A percentile compares a stretch with the other conserved stretches of the same genome.
Evolutionary conservation across 2,329 filamentous ascomycete species (phyloP).

Genomic region (Microcyclospora tardicrescens): DNA sequence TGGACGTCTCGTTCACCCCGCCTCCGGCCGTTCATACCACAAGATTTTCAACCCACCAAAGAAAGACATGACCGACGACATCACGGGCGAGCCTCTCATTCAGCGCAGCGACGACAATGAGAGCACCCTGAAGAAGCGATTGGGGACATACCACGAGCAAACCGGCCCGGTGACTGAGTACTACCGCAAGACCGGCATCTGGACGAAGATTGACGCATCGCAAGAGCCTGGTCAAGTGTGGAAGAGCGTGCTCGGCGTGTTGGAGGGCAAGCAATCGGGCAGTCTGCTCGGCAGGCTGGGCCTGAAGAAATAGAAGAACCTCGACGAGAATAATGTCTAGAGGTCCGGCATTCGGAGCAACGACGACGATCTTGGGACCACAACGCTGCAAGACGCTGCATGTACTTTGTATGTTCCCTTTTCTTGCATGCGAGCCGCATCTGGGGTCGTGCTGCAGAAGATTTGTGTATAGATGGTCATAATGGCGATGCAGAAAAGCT

Average conservation of each 20-base stretch:
- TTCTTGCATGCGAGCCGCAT: no score
- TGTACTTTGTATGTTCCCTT: no score
- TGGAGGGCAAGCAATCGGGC: constrained; percentile 39
- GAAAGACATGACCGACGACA: constrained; percentile 82
- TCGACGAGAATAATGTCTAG: no score
- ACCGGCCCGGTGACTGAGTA: constrained; percentile 86
- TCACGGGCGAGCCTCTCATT: constrained; percentile 91
- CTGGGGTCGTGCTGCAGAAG: no score
- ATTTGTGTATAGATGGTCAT: no score
- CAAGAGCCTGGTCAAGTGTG: constrained; percentile 93
- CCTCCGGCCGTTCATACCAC: constrained; percentile 94
- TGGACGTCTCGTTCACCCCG: constrained; percentile 87
- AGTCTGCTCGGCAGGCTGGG: constrained; percentile 43
- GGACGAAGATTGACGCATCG: constrained; percentile 88
- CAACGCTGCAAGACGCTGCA: no score
- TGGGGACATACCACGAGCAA: constrained; percentile 87
- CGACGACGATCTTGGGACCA: no score
- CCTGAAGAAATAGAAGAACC: constrained; percentile 21
- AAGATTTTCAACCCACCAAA: constrained; percentile 98
- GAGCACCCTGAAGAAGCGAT: constrained; percentile 86
- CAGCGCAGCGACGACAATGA: constrained; percentile 97
- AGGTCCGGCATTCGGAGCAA: no score
- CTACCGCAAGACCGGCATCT: constrained; percentile 96
- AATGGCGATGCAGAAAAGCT: no score
- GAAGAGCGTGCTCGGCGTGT: constrained; percentile 79